Evolutionary conservation across 192 early-diverging fungal species (phyloP).

Genomic region (Coemansia pectinata): DNA sequence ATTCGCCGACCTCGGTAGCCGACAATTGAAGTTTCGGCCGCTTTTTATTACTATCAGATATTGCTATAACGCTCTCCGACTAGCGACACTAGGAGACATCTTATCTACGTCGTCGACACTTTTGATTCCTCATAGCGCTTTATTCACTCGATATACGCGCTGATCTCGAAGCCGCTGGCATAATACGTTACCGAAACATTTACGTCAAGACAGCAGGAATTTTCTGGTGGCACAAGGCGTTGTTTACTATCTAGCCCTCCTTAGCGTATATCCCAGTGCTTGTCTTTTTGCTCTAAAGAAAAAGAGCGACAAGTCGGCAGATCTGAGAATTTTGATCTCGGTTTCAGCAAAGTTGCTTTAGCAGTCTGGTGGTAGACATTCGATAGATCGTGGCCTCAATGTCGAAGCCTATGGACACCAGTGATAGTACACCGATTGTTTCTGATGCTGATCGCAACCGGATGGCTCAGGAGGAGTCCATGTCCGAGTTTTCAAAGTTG

Average conservation of each 20-base stretch:
- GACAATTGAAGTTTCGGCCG: not conserved
- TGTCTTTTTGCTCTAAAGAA: not conserved
- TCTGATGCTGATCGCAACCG: conserved; percentile 33
- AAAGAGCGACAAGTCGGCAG: not conserved
- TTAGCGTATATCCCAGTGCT: not conserved
- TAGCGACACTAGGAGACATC: not conserved
- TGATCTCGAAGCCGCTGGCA: not conserved
- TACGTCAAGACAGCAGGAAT: not conserved
- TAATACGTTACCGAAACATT: not conserved
- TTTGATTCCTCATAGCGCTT: not conserved
- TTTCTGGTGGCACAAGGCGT: not conserved
- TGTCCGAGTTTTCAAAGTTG: conserved; percentile 30
- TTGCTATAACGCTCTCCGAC: not conserved
- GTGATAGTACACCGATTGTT: not conserved
- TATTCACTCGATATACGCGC: not conserved
- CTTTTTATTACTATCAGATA: not conserved
- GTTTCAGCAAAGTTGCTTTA: not conserved
- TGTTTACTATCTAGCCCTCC: not conserved
- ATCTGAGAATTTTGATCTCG: not conserved
- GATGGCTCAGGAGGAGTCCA: conserved; percentile 37
- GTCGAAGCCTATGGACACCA: not conserved
- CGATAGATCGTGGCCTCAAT: not conserved
- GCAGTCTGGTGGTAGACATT: not conserved
- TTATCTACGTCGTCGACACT: not conserved
- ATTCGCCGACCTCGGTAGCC: not conserved